Conservation (phyloP, 2,329 filamentous ascomycete species). For the Calonectria hongkongensis region DNA sequence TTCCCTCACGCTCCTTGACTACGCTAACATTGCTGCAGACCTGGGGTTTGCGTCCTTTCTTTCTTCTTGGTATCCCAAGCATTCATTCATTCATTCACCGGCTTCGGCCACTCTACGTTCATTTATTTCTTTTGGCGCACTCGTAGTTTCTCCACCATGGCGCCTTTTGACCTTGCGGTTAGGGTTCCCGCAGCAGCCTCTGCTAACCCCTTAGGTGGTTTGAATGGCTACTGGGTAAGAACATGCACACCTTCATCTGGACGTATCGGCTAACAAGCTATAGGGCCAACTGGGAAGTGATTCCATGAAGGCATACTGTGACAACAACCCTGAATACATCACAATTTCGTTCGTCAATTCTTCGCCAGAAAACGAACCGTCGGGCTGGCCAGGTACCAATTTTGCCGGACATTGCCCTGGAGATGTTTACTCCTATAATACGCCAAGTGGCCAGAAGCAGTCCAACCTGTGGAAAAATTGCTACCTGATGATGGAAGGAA, state of each 20-base stretch:
- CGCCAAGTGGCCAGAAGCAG: conserved; percentile 38
- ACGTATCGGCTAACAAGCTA: conserved; percentile 17
- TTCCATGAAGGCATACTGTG: conserved; percentile 60
- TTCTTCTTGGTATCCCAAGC: conserved; percentile 58
- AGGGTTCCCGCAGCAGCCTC: conserved; percentile 25
- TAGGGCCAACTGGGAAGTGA: conserved; percentile 62
- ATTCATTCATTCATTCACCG: conserved; percentile 57
- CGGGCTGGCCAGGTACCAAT: conserved; percentile 63
- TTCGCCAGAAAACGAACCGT: conserved; percentile 60
- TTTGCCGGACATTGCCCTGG: conserved; percentile 63
- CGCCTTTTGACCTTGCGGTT: conserved; percentile 43
- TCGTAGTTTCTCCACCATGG: not conserved
- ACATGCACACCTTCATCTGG: not conserved
- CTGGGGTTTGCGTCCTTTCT: conserved; percentile 63
- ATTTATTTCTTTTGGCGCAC: conserved; percentile 43
- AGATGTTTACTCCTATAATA: conserved; percentile 51
- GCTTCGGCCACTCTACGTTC: conserved; percentile 61
- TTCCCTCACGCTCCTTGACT: conserved; percentile 50
- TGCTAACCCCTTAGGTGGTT: conserved; percentile 53
- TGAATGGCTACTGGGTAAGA: conserved; percentile 65
- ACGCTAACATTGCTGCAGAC: conserved; percentile 57
- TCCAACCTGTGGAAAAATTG: conserved; percentile 62
- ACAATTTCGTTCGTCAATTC: conserved; percentile 63
- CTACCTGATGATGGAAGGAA: conserved; percentile 60
- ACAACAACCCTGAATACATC: conserved; percentile 61